These are phyloP conservation scores for Phytophthora vignae DNA, from an alignment of 352 stramenopile species.

Conservation along the genomic window DNA sequence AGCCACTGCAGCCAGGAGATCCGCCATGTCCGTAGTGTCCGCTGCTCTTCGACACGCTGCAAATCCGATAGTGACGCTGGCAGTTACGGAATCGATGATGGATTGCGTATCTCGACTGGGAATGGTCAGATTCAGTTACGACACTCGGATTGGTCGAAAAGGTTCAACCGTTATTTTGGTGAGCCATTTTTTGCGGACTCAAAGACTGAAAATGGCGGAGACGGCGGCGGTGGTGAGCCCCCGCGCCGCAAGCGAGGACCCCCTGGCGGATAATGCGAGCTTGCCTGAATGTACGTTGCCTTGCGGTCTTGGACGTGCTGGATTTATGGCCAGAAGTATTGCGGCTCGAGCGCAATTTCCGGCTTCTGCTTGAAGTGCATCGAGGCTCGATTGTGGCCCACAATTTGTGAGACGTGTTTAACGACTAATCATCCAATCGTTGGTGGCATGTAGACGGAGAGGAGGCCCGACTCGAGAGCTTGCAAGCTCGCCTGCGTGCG, in stretches of 20 bases:
- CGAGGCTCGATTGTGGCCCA: background rate
- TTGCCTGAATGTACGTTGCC: conserved; percentile 24
- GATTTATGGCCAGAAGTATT: conserved; percentile 2
- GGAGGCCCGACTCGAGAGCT: conserved; percentile 26
- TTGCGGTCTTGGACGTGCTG: background rate
- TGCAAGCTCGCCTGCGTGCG: conserved; percentile 52
- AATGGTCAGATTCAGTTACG: background rate
- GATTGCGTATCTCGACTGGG: background rate
- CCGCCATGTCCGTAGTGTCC: conserved; percentile 33
- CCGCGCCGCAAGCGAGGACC: background rate
- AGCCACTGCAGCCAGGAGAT: conserved; percentile 55
- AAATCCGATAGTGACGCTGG: conserved; percentile 7
- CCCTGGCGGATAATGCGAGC: background rate
- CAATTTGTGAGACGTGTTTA: background rate
- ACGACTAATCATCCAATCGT: background rate
- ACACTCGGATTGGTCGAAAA: conserved; percentile 16
- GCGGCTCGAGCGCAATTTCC: conserved; percentile 9
- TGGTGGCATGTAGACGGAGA: conserved; percentile 13
- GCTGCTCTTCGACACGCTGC: background rate
- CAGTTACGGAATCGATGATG: conserved; percentile 1
- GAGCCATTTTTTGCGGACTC: conserved; percentile 10
- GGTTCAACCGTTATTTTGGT: background rate
- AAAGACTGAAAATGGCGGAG: conserved; percentile 10
- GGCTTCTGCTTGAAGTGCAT: conserved; percentile 4
- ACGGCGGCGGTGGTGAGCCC: background rate